A percentile compares a stretch with the other conserved stretches of the same genome.
These are phyloP conservation scores for Asterochloris sp. DNA, from an alignment of 139 green algal genomes.

Conservation along the genomic window DNA sequence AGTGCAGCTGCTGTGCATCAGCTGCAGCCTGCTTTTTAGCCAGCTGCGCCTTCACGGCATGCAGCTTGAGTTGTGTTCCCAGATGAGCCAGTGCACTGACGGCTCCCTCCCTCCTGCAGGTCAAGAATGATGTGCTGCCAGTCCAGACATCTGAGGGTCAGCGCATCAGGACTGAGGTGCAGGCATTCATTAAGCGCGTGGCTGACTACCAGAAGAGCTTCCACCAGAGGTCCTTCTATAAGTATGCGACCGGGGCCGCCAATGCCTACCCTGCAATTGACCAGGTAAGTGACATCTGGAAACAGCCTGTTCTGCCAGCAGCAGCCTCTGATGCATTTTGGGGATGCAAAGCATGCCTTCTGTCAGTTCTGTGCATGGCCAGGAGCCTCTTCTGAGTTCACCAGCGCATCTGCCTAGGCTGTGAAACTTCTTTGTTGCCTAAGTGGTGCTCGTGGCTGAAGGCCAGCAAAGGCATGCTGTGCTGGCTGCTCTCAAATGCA, in stretches of 20 bases:
- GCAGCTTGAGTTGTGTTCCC: too few relatives aligned
- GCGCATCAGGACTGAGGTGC: conserved; percentile 69
- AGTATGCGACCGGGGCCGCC: conserved; percentile 54
- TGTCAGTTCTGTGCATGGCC: too few relatives aligned
- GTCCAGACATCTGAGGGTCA: conserved; percentile 60
- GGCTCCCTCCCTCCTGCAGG: conserved; percentile 24
- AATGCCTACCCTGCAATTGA: conserved; percentile 68
- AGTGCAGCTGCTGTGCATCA: conserved; percentile 6
- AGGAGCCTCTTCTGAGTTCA: too few relatives aligned
- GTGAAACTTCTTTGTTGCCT: too few relatives aligned
- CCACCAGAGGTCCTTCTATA: conserved; percentile 54
- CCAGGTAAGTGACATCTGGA: conserved; percentile 15
- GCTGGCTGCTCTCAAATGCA: too few relatives aligned
- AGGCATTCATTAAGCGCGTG: conserved; percentile 40
- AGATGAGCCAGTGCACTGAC: too few relatives aligned
- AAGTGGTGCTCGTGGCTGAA: too few relatives aligned
- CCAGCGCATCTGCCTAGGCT: too few relatives aligned
- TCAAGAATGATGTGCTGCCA: conserved; percentile 65
- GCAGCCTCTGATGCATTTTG: neutral
- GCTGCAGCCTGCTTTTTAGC: too few relatives aligned
- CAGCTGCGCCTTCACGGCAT: too few relatives aligned
- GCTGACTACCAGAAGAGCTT: conserved; percentile 55
- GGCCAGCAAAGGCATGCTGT: too few relatives aligned
- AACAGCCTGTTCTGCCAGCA: neutral
- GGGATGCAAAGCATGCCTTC: neutral